phyloP scores from a whole-genome alignment of 2,329 filamentous ascomycete genomes.

The Nannizzia gypsea region DNA sequence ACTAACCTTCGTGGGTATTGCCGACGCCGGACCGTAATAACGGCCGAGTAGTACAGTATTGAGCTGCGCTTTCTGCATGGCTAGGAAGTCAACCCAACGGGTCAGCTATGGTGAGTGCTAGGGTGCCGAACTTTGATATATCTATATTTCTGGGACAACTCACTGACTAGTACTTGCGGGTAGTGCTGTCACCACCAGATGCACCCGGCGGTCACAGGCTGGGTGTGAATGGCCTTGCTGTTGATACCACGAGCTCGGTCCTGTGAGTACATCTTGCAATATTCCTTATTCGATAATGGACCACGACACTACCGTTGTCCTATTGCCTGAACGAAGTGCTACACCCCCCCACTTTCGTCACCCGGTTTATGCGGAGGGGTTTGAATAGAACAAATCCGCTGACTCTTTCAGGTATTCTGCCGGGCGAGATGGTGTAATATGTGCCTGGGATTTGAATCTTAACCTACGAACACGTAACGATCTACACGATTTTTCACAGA shows the following conservation, averaged over 20 bases:
- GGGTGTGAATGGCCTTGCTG: constrained; percentile 85
- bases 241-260: constrained; percentile 71
- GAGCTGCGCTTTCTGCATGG: constrained; percentile 35
- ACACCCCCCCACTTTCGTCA: too few species aligned
- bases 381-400: constrained; percentile 16
- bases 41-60: neutral
- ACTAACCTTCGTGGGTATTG: neutral
- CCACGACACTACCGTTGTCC: neutral
- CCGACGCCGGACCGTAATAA: neutral
- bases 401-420: constrained; percentile 69
- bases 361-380: too few species aligned
- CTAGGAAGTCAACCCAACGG: constrained; percentile 57
- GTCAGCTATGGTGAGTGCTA: constrained; percentile 55
- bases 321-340: constrained; percentile 25
- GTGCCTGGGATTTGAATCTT: constrained; percentile 82
- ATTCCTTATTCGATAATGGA: neutral
- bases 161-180: constrained; percentile 1
- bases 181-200: constrained; percentile 62
- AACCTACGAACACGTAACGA: constrained; percentile 38
- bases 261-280: constrained; percentile 46
- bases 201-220: constrained; percentile 76
- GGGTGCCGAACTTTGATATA: neutral
- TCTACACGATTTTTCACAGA: constrained; percentile 25
- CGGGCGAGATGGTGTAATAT: constrained; percentile 87
- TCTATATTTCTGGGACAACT: constrained; percentile 5